phyloP scores from a whole-genome alignment of 805 yeast species.

The Lipomyces starkeyi region DNA sequence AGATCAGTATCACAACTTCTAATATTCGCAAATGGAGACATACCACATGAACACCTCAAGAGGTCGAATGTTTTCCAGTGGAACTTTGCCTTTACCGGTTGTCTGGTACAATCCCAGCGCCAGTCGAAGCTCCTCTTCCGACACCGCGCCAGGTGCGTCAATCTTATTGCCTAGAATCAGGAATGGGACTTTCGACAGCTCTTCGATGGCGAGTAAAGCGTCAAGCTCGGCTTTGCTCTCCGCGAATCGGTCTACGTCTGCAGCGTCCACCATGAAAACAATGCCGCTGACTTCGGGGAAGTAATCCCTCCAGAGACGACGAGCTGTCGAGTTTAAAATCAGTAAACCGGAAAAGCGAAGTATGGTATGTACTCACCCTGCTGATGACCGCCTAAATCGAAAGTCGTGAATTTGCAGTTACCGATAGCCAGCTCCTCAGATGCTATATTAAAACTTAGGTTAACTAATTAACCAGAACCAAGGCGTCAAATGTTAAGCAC shows the following conservation, averaged over 20 bases:
- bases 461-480: not conserved
- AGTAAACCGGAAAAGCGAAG: not conserved
- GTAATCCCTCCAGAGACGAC: constrained; percentile 99
- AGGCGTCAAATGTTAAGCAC: constrained; percentile 18
- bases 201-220: constrained; percentile 90
- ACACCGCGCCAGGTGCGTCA: constrained; percentile 91
- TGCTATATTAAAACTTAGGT: constrained; percentile 50
- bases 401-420: constrained; percentile 94
- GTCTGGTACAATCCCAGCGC: constrained; percentile 87
- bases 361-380: constrained; percentile 51
- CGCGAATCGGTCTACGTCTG: constrained; percentile 92
- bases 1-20: not conserved
- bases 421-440: constrained; percentile 98
- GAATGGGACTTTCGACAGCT: constrained; percentile 87
- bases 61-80: constrained; percentile 78
- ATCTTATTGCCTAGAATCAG: constrained; percentile 95
- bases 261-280: constrained; percentile 95
- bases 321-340: constrained; percentile 55
- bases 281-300: constrained; percentile 99
- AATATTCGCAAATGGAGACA: not conserved
- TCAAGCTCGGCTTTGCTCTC: constrained; percentile 96
- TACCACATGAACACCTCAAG: constrained; percentile 92
- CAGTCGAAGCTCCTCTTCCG: constrained; percentile 90
- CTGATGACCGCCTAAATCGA: constrained; percentile 97
- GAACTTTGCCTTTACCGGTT: constrained; percentile 85